A percentile compares a stretch with the other conserved stretches of the same genome.
These are phyloP conservation scores for Ormosia semicastrata DNA, from an alignment of 306 rosid genomes.

Conservation along the genomic window DNA sequence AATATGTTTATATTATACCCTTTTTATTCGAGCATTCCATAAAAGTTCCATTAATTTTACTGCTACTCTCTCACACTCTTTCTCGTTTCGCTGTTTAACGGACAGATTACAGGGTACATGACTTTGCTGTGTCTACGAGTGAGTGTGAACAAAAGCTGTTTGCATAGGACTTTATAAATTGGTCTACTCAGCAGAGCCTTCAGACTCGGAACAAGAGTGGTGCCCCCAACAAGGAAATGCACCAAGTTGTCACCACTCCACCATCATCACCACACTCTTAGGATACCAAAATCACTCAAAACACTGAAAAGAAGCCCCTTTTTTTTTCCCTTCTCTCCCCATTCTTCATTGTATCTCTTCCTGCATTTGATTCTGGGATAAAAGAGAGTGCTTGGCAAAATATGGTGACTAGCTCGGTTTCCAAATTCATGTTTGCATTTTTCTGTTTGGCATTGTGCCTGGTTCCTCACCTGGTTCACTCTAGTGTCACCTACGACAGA, in stretches of 20 bases:
- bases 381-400: neutral
- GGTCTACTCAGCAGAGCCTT: constrained; percentile 31
- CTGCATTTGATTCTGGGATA: constrained; percentile 17
- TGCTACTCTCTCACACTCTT: no score
- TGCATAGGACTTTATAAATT: constrained; percentile 15
- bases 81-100: no score
- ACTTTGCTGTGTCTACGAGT: no score
- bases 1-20: no score
- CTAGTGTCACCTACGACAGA: constrained; percentile 77
- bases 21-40: no score
- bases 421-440: constrained; percentile 47
- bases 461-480: constrained; percentile 52
- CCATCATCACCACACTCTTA: neutral
- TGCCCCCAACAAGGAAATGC: constrained; percentile 29
- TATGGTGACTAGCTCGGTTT: constrained; percentile 63
- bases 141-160: neutral
- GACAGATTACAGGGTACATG: no score
- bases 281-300: constrained; percentile 9
- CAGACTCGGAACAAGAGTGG: constrained; percentile 30
- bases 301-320: neutral
- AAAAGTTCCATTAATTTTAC: no score
- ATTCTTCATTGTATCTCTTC: constrained; percentile 15
- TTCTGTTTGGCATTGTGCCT: constrained; percentile 43
- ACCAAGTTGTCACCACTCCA: constrained; percentile 14
- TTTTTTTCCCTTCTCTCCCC: neutral